Percentiles rank a stretch among this genome's conserved stretches.
phyloP scores from a whole-genome alignment of 495 filamentous ascomycete genomes.

The Tuber borchii region DNA sequence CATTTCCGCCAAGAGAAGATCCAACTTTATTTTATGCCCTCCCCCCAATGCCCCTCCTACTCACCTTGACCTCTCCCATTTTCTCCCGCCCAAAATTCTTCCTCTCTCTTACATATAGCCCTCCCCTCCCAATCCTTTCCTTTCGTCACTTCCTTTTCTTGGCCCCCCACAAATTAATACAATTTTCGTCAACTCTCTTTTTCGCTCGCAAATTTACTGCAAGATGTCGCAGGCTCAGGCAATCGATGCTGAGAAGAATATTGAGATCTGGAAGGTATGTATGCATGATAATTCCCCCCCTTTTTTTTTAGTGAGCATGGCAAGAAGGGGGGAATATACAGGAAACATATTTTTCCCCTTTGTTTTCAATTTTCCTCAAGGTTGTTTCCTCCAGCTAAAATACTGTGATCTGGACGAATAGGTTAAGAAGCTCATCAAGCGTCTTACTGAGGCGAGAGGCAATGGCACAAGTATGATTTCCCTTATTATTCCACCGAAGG shows the following conservation, averaged over 20 bases:
- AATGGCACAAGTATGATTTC: constrained; percentile 99
- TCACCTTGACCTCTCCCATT: constrained; percentile 8
- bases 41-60: neutral
- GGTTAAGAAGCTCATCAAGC: constrained; percentile 96
- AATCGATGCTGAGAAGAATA: constrained; percentile 96
- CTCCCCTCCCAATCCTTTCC: constrained; percentile 11
- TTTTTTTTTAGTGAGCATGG: neutral
- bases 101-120: constrained; percentile 9
- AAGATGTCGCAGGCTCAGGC: constrained; percentile 77
- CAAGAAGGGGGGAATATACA: neutral
- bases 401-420: constrained; percentile 43
- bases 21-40: neutral
- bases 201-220: neutral
- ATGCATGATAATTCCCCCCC: neutral
- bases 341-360: neutral
- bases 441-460: constrained; percentile 82
- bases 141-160: constrained; percentile 12
- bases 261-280: constrained; percentile 66
- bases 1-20: neutral
- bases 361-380: neutral
- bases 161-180: neutral
- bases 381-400: constrained; percentile 9
- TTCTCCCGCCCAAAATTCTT: neutral
- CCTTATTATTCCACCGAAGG: constrained; percentile 96
- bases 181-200: constrained; percentile 8